Conservation (phyloP, 345 rosid species). For the Lepidium aucheri region DNA sequence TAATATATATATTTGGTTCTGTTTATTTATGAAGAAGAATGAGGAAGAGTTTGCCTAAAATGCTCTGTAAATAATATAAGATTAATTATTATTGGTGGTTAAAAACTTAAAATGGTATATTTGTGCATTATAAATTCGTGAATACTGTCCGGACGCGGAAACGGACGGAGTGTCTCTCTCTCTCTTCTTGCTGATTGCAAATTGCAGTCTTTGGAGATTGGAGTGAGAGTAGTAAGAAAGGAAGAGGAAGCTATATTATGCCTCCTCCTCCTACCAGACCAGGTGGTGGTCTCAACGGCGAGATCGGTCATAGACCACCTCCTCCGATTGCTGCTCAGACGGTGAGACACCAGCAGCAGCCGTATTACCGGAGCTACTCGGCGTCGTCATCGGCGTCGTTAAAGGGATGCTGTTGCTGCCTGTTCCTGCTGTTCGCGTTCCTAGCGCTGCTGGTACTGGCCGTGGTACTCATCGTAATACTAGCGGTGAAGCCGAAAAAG, state of each 20-base stretch:
- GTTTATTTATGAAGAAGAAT: not conserved
- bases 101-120: constrained; percentile 1
- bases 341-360: constrained; percentile 31
- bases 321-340: constrained; percentile 6
- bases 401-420: constrained; percentile 97
- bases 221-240: constrained; percentile 11
- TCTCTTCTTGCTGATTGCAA: not conserved
- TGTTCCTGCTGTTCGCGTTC: constrained; percentile 82
- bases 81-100: not conserved
- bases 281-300: constrained; percentile 2
- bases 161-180: not conserved
- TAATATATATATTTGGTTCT: not conserved
- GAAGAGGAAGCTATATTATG: constrained; percentile 21
- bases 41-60: not conserved
- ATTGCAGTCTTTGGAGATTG: not conserved
- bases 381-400: constrained; percentile 74
- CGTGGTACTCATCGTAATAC: constrained; percentile 57
- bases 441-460: constrained; percentile 67
- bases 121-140: constrained; percentile 9
- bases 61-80: not conserved
- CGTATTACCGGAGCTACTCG: constrained; percentile 37
- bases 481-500: constrained; percentile 92
- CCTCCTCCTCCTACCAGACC: constrained; percentile 21
- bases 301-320: constrained; percentile 11
- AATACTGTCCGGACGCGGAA: constrained; percentile 14